Conservation (phyloP, 257 asterid species). For the Lantana camara region DNA sequence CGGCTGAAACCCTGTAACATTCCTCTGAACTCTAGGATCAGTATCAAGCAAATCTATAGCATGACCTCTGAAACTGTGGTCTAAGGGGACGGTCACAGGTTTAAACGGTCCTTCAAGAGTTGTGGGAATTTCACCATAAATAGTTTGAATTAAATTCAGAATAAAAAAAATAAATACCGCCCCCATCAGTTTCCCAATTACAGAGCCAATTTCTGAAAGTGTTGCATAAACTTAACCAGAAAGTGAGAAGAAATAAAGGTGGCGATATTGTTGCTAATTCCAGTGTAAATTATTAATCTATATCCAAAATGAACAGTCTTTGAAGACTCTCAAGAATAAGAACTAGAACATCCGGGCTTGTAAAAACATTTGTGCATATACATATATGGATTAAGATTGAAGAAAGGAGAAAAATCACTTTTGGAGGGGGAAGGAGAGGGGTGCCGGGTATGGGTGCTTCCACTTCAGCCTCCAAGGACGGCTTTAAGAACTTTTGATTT, state of each 20-base stretch:
- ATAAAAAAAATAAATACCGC: slow-evolving; percentile 20
- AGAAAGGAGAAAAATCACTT: too few species aligned
- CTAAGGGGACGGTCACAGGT: slow-evolving; percentile 80
- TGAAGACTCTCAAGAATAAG: too few species aligned
- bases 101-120: slow-evolving; percentile 85
- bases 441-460: too few species aligned
- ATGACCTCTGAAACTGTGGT: slow-evolving; percentile 69
- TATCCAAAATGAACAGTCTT: too few species aligned
- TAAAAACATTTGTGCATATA: too few species aligned
- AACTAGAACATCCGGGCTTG: too few species aligned
- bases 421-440: too few species aligned
- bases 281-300: too few species aligned
- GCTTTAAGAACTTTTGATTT: too few species aligned
- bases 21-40: slow-evolving; percentile 79
- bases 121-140: slow-evolving; percentile 53
- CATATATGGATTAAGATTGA: too few species aligned
- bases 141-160: slow-evolving; percentile 29
- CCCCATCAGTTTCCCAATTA: slow-evolving; percentile 12
- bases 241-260: not conserved
- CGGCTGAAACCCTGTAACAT: slow-evolving; percentile 66
- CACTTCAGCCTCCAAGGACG: too few species aligned
- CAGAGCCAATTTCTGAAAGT: slow-evolving; percentile 32
- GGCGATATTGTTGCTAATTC: too few species aligned
- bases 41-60: slow-evolving; percentile 82
- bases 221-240: slow-evolving; percentile 1